Evolutionary conservation across 2,329 filamentous ascomycete genomes (phyloP).

Genomic region (Sporothrix variecibatus): DNA sequence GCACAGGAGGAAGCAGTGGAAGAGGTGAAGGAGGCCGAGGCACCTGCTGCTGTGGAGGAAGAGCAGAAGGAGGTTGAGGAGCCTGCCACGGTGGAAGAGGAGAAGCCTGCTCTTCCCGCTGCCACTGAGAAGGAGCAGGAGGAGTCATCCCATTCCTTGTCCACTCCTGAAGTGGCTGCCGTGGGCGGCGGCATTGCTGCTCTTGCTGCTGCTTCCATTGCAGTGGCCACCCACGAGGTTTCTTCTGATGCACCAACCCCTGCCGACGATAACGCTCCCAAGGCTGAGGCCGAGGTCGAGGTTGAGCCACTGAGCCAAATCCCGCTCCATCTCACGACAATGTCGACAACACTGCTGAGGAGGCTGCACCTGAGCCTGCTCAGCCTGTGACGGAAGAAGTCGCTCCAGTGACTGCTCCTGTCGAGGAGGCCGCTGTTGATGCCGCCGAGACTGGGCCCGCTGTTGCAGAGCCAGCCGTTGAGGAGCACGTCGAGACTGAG

Average conservation of each 20-base stretch:
- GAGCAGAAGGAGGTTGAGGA: not conserved
- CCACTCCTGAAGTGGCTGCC: not conserved
- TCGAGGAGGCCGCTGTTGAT: not conserved
- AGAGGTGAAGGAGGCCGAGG: not conserved
- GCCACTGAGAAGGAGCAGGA: not conserved
- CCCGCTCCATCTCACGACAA: not conserved
- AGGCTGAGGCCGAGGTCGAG: not conserved
- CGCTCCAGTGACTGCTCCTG: not conserved
- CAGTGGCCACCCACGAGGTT: not conserved
- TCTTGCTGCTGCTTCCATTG: not conserved
- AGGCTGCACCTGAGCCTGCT: not conserved
- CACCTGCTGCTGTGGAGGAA: not conserved
- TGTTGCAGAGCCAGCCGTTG: not conserved
- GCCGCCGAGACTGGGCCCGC: not conserved
- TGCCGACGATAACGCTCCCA: not conserved
- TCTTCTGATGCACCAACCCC: not conserved
- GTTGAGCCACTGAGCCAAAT: not conserved
- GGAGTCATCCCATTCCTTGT: not conserved
- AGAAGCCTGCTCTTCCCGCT: not conserved
- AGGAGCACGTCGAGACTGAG: not conserved
- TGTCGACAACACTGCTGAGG: not conserved
- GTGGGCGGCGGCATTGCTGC: constrained; percentile 1
- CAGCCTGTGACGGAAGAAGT: not conserved
- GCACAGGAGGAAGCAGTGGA: not conserved
- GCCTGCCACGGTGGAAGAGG: not conserved